Evolutionary conservation across 1,284 basidiomycete genomes (phyloP), one percentile per base, ranked within the genome.

Genomic region (Microbotryomycetes sp.): DNA sequence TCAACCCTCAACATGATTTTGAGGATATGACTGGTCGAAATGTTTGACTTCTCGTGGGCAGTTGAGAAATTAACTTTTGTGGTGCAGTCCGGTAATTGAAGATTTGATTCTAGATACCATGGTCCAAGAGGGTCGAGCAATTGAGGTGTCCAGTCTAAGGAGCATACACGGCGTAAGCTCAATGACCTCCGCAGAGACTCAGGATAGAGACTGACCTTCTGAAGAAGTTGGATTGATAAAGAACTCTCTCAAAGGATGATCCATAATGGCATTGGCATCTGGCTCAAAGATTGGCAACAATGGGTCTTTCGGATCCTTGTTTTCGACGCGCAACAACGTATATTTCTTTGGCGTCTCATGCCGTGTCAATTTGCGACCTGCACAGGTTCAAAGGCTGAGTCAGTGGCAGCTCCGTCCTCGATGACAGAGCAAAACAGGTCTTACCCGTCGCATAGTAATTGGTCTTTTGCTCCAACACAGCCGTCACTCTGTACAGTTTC

Each of bases 1-100:
- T 93, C 88, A 16, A 97, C 87, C 19, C 92, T 81, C 67, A 97
- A 83, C 15, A 88, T 81, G 52, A 92, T 81, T 77, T 92, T 92
- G 65, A 98, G 79, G 64, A 81, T 77, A 75, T 98, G 94, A 2
- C 81, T 80, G 29, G 96, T 82, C 19, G 81, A 78, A 67, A 97
- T 86, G 72, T 91, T 91, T 63, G 88, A 86, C 69, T 83, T 82
- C 67, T 84, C 82, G 75, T 92, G 90, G 75, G 85, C 86, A 72
- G 89, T 92, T 23, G 89, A 88, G 66, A 90, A 87, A 71, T 85
- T 86, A 64, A 97, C 75, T 54, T 76, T 76, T 6, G 75, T 75
- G 15, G 71, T 67, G 67, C 79, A 80, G 67, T 79, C 79, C 4
- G 79, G 79, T 4, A 80, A 72, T 60, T 71, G 73, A 29, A 79